Conservation (phyloP, 2,329 filamentous ascomycete species). For the Hymenoscyphus infarciens region DNA sequence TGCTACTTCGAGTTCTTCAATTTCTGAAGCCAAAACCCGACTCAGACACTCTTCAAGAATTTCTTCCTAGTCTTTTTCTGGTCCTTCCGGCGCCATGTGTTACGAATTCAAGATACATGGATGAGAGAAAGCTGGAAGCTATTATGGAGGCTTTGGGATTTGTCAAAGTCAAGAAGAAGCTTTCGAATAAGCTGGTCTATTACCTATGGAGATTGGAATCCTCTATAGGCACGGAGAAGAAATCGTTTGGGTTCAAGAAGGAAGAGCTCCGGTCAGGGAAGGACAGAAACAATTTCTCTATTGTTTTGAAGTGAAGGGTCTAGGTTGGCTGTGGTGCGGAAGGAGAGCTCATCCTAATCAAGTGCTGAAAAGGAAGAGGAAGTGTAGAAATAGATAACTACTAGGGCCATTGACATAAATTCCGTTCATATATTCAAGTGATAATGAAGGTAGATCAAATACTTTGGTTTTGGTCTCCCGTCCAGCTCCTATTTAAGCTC, state of each 20-base stretch:
- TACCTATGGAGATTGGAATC: constrained; percentile 67
- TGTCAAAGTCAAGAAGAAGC: constrained; percentile 59
- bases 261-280: constrained; percentile 71
- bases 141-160: constrained; percentile 82
- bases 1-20: constrained; percentile 72
- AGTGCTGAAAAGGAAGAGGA: too few species aligned
- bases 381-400: too few species aligned
- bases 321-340: constrained; percentile 13
- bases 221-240: constrained; percentile 17
- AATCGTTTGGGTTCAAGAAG: constrained; percentile 57
- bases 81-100: constrained; percentile 88
- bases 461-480: too few species aligned
- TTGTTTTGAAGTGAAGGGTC: constrained; percentile 54
- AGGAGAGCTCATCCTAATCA: too few species aligned
- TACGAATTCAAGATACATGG: constrained; percentile 85
- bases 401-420: too few species aligned
- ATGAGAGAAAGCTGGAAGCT: constrained; percentile 60
- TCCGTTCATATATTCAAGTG: too few species aligned
- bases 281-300: constrained; percentile 85
- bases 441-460: too few species aligned
- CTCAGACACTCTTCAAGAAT: constrained; percentile 26
- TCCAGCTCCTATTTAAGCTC: too few species aligned
- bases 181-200: constrained; percentile 80
- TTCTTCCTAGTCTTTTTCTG: constrained; percentile 74
- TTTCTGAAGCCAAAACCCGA: constrained; percentile 54